phyloP scores from a whole-genome alignment of 2,329 filamentous ascomycete genomes.

The Alternaria longipes region DNA sequence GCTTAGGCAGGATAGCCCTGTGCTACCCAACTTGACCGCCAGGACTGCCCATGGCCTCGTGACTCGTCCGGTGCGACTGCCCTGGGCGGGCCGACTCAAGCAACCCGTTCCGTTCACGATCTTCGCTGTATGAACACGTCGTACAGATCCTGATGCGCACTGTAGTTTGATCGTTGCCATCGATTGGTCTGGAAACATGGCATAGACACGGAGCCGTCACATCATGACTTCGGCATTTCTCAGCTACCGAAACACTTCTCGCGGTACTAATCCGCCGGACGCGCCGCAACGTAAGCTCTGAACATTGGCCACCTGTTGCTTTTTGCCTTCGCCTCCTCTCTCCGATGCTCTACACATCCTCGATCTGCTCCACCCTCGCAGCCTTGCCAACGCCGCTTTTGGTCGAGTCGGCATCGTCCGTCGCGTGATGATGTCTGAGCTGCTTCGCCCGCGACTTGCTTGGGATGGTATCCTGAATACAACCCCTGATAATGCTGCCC shows the following conservation, averaged over 20 bases:
- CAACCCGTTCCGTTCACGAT: slow-evolving; percentile 21
- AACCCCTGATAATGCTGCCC: slow-evolving; percentile 53
- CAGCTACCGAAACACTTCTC: slow-evolving; percentile 2
- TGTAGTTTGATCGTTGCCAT: not conserved
- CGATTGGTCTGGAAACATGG: slow-evolving; percentile 3
- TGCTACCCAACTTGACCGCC: slow-evolving; percentile 22
- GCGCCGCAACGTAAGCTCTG: slow-evolving; percentile 18
- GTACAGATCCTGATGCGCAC: slow-evolving; percentile 20
- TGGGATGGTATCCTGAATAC: slow-evolving; percentile 52
- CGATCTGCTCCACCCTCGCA: slow-evolving; percentile 40
- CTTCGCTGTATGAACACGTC: slow-evolving; percentile 29
- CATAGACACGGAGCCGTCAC: slow-evolving; percentile 4
- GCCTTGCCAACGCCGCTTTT: slow-evolving; percentile 30
- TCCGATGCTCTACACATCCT: slow-evolving; percentile 31
- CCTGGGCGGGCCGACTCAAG: slow-evolving; percentile 21
- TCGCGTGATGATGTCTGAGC: slow-evolving; percentile 44
- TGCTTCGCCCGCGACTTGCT: slow-evolving; percentile 48
- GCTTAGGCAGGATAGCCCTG: slow-evolving; percentile 23
- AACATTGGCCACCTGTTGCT: slow-evolving; percentile 9
- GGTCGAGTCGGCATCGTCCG: slow-evolving; percentile 41
- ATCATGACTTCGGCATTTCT: slow-evolving; percentile 9
- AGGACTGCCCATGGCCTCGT: slow-evolving; percentile 16
- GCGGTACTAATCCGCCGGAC: slow-evolving; percentile 12
- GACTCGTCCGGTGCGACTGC: slow-evolving; percentile 21
- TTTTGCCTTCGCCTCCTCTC: slow-evolving; percentile 15